phyloP scores from a whole-genome alignment of 2,329 filamentous ascomycete species.

The Calonectria pseudoturangicola region DNA sequence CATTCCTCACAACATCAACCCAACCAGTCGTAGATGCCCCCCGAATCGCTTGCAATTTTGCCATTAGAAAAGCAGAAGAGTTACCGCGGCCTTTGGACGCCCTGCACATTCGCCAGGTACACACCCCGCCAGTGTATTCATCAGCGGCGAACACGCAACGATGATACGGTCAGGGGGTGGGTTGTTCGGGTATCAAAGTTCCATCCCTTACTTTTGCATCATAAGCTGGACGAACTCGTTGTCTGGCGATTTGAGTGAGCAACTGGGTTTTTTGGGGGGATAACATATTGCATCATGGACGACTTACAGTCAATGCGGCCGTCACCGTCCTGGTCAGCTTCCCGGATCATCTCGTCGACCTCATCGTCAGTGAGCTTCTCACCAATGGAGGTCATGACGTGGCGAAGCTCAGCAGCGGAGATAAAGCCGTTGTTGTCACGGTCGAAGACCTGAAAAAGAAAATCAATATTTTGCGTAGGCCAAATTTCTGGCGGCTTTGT shows the following conservation, averaged over 20 bases:
- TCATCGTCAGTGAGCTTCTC: slow-evolving; percentile 94
- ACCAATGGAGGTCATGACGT: slow-evolving; percentile 94
- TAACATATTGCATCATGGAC: background rate
- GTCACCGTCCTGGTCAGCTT: slow-evolving; percentile 92
- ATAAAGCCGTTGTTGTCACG: slow-evolving; percentile 95
- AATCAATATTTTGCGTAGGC: slow-evolving; percentile 18
- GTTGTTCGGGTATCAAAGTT: slow-evolving; percentile 53
- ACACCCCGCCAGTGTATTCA: slow-evolving; percentile 37
- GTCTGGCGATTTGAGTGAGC: slow-evolving; percentile 70
- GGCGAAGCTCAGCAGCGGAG: slow-evolving; percentile 89
- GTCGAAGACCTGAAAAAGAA: slow-evolving; percentile 78
- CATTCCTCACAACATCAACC: slow-evolving; percentile 53
- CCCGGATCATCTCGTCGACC: slow-evolving; percentile 94
- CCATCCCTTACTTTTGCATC: slow-evolving; percentile 88
- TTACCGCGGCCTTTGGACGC: slow-evolving; percentile 46
- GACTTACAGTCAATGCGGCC: slow-evolving; percentile 89
- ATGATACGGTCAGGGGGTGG: slow-evolving; percentile 45
- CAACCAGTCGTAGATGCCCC: slow-evolving; percentile 52
- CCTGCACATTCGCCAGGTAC: slow-evolving; percentile 43
- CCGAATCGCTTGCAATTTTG: slow-evolving; percentile 58
- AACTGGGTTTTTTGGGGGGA: background rate
- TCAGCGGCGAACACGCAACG: slow-evolving; percentile 39
- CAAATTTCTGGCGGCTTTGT: background rate
- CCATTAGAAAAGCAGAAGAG: slow-evolving; percentile 55
- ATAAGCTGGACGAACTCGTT: slow-evolving; percentile 96